Evolutionary conservation across 306 rosid species (phyloP), one percentile per base, ranked within the genome.

Genomic region (Vigna nakashimae): DNA sequence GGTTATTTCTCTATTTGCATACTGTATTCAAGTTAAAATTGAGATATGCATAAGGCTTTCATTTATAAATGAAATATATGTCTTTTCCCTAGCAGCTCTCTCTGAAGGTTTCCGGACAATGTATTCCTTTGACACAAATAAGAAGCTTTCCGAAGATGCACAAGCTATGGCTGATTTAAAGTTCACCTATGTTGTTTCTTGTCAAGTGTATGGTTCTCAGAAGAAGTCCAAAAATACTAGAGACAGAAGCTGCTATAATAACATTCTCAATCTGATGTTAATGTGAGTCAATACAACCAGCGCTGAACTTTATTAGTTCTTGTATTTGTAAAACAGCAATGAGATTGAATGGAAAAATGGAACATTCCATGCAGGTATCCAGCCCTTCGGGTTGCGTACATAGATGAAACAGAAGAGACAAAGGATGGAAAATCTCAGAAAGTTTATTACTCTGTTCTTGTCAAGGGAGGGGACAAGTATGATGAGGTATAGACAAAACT

Each of bases 131-230:
- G 83, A 79, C 10, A 64, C 22, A 18, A 84, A 86, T 3, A 62
- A 46, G 64, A 82, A 17, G 46, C 83, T 78, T 67, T 8, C 2
- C 17, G 85, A 86, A 2, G 77, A 80, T 49, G 92, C 97, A 38
- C 86, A 88, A 78, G 98, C 98, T 85, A 71, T 91, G 82, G 96
- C 93, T 36, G 94, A 95, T 87, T 86, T 95, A 40, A 95, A 95
- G 87, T 95, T 95, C 80, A 95, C 96, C 14, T 95, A 95, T 79
- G 98, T 95, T 60, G 98, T 95, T 78, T 95, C 99, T 60, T 95
- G 99, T 82, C 99, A 92, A 82, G 5, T 91, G 65, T 95, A 91
- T 52, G 97, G 98, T 72, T 71, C 83, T 49, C 99, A 91, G 38
- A 95, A 92, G 75, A 89, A 85, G 76, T 92, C 99, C 65, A 83